Percentiles rank a stretch among this genome's conserved stretches.
Conservation (phyloP, 768 basidiomycete genomes). For the Panaeolus cyanescens region DNA sequence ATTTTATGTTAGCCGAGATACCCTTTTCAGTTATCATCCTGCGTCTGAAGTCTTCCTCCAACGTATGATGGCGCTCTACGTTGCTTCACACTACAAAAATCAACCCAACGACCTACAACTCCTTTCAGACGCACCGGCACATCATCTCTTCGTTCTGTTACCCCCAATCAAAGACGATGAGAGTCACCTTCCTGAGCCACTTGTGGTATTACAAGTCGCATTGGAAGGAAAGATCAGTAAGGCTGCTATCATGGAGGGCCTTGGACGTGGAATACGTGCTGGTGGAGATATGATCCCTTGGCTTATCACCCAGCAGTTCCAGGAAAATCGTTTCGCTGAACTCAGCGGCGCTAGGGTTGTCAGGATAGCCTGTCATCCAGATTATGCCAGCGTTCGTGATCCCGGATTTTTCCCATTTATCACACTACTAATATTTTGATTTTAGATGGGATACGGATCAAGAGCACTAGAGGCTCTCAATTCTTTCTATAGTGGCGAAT, state of each 20-base stretch:
- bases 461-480: conserved; percentile 86
- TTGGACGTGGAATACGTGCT: conserved; percentile 80
- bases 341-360: conserved; percentile 92
- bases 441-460: conserved; percentile 95
- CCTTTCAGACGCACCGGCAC: conserved; percentile 94
- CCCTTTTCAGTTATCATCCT: conserved; percentile 95
- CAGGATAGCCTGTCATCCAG: conserved; percentile 93
- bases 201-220: conserved; percentile 95
- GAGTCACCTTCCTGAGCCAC: conserved; percentile 88
- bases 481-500: conserved; percentile 91
- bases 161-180: conserved; percentile 92
- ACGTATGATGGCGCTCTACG: conserved; percentile 97
- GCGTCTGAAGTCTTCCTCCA: conserved; percentile 98
- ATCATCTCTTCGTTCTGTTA: conserved; percentile 93
- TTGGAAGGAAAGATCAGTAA: conserved; percentile 92
- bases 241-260: conserved; percentile 81
- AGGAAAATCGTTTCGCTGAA: conserved; percentile 91
- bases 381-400: conserved; percentile 80
- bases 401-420: neutral
- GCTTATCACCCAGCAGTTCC: conserved; percentile 93
- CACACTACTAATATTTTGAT: conserved; percentile 11
- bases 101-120: conserved; percentile 99
- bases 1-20: conserved; percentile 94
- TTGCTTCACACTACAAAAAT: conserved; percentile 98
- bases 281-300: conserved; percentile 99